Base-by-base conservation (phyloP, 257 asterid genomes). In the Primulina tabacum region DNA sequence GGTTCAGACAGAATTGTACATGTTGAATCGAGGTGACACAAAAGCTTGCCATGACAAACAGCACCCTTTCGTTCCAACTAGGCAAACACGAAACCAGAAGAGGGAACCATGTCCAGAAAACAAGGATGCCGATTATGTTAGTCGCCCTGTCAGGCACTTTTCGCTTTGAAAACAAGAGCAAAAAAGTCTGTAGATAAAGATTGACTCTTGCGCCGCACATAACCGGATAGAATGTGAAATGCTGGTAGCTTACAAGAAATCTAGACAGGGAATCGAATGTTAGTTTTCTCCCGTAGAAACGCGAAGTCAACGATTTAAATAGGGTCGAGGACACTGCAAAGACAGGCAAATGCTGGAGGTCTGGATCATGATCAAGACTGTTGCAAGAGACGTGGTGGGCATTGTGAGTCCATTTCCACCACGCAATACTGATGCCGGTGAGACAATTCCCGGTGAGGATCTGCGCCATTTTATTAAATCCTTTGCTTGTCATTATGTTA, bases 371-470 rank as follows among this genome's bases (percentile, higher is more conserved):
- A 71, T 92, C 97, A n/a, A 92, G 85, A 76, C 96, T 90, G 55
- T 92, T 90, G 64, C 97, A 88, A 0, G 97, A 79, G 0, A 87
- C 71, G 35, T 92, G 98, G 75, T 92, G 98, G 2, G 95, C 95
- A 38, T 92, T 92, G 68, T 92, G 98, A 0, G 97, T 92, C 98
- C 97, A 92, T 50, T 90, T 92, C 98, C 98, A 92, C 98, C 98
- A 92, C 4, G 96, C 98, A 60, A 92, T 92, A 80, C 98, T 92
- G 69, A 92, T 92, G 2, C 98, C 98, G 4, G 97, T 90, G 9
- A 92, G 78, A 21, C 97, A 92, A 74, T 92, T 92, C 0, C 98
- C 98, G 0, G 97, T 69, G 9, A 88, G 68, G 28, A 90, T 83
- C 77, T 92, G 98, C 0, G 84, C 86, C 0, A 87, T 6, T 69